Evolutionary conservation across 2,329 filamentous ascomycete species (phyloP).

Genomic region (Pseudonectria foliicola): DNA sequence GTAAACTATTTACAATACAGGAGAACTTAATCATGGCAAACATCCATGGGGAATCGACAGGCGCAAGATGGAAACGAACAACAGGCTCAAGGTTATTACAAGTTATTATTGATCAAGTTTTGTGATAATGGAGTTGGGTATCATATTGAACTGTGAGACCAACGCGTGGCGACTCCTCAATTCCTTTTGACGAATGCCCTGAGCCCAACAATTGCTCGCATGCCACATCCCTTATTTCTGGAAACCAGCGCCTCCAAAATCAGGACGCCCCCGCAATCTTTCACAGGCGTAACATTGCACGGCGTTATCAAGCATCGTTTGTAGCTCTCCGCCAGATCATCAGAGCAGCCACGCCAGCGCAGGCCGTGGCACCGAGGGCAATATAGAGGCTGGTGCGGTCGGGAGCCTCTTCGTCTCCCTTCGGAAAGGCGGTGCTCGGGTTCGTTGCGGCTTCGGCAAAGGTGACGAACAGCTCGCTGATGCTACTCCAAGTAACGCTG

Average conservation of each 20-base stretch:
- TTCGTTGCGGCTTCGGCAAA: conserved; percentile 89
- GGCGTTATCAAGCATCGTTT: conserved; percentile 31
- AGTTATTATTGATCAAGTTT: conserved; percentile 1
- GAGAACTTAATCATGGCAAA: not conserved
- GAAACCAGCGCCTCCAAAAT: too few relatives aligned
- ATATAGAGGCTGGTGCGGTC: conserved; percentile 84
- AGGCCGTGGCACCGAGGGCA: conserved; percentile 66
- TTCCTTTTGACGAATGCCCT: conserved; percentile 1
- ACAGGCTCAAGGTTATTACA: conserved; percentile 13
- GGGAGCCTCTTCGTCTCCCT: conserved; percentile 75
- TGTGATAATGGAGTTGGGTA: conserved; percentile 22
- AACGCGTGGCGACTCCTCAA: conserved; percentile 2
- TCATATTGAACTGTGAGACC: conserved; percentile 18
- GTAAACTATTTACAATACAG: too few relatives aligned
- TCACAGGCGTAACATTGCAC: not conserved
- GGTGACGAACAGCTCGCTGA: conserved; percentile 86
- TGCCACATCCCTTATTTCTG: not conserved
- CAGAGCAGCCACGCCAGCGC: conserved; percentile 54
- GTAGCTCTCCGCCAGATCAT: conserved; percentile 59
- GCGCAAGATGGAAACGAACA: conserved; percentile 2
- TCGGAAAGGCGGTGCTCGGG: conserved; percentile 81
- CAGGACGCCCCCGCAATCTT: too few relatives aligned
- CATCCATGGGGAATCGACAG: not conserved
- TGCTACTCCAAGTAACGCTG: conserved; percentile 88
- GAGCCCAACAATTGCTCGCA: not conserved